Evolutionary conservation across 768 basidiomycete genomes (phyloP).

Genomic region (Rhodotorula paludigena): DNA sequence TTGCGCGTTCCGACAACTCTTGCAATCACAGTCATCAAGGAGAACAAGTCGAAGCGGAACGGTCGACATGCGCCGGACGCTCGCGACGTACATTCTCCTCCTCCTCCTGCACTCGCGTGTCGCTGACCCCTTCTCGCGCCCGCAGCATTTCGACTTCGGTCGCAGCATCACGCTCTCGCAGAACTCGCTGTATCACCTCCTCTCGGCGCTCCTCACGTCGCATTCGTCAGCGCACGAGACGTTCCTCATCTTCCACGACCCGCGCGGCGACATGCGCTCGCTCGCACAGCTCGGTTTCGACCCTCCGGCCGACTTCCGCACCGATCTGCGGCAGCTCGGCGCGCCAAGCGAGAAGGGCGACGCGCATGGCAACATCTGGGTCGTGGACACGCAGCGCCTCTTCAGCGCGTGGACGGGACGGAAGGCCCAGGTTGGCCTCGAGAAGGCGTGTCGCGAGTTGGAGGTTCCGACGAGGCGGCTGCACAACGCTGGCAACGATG

Average conservation of each 20-base stretch:
- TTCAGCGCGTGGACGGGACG: conserved; percentile 14
- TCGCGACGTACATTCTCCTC: conserved; percentile 10
- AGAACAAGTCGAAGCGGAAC: conserved; percentile 15
- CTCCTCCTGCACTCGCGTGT: too few species aligned
- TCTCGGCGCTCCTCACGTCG: conserved; percentile 22
- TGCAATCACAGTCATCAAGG: conserved; percentile 8
- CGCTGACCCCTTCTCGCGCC: background rate
- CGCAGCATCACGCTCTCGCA: conserved; percentile 2
- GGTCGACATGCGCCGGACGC: conserved; percentile 10
- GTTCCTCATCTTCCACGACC: conserved; percentile 37
- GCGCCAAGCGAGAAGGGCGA: too few species aligned
- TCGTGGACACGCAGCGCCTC: conserved; percentile 31
- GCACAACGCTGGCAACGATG: conserved; percentile 39
- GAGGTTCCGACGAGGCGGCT: conserved; percentile 12
- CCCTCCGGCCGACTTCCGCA: background rate
- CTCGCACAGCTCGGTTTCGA: conserved; percentile 24
- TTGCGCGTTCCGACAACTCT: background rate
- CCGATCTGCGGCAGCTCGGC: conserved; percentile 8
- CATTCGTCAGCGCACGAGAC: conserved; percentile 17
- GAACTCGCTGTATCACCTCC: conserved; percentile 4
- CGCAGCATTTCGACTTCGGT: conserved; percentile 34
- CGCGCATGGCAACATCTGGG: conserved; percentile 5
- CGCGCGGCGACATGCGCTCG: conserved; percentile 14
- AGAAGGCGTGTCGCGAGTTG: conserved; percentile 18
- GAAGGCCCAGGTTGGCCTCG: conserved; percentile 10